phyloP scores from a whole-genome alignment of 1,284 basidiomycete genomes.

The Ceratobasidium sp. region DNA sequence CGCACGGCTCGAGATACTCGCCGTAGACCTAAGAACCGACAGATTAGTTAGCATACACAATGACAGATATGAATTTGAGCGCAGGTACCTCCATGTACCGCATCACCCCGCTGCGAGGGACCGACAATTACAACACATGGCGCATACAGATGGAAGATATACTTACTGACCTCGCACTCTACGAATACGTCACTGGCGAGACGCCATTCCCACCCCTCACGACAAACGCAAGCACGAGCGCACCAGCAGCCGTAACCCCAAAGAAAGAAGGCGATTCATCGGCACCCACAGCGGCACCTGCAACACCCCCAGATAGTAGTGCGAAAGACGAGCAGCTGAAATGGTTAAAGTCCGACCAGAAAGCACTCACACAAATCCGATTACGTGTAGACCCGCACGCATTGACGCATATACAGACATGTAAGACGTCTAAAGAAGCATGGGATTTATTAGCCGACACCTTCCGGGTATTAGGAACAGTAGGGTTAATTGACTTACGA shows the following conservation, averaged over 20 bases:
- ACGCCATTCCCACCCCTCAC: background rate
- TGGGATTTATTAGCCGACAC: background rate
- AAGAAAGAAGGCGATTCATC: too few species aligned
- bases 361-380: background rate
- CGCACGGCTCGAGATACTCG: too few species aligned
- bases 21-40: too few species aligned
- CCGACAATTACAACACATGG: conserved; percentile 3
- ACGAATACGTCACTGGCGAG: background rate
- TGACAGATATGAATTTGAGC: background rate
- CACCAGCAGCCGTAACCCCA: too few species aligned
- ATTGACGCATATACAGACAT: conserved; percentile 14
- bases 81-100: background rate
- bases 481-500: background rate
- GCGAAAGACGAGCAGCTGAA: conserved; percentile 1
- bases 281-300: background rate
- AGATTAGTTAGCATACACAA: too few species aligned
- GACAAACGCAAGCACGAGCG: background rate
- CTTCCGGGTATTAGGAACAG: conserved; percentile 1
- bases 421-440: background rate
- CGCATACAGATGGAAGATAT: too few species aligned
- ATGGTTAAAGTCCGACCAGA: background rate
- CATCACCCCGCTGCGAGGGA: background rate
- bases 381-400: background rate
- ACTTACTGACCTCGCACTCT: background rate
- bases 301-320: background rate